Base-by-base conservation (phyloP, 257 asterid genomes). In the Osmanthus fragrans region DNA sequence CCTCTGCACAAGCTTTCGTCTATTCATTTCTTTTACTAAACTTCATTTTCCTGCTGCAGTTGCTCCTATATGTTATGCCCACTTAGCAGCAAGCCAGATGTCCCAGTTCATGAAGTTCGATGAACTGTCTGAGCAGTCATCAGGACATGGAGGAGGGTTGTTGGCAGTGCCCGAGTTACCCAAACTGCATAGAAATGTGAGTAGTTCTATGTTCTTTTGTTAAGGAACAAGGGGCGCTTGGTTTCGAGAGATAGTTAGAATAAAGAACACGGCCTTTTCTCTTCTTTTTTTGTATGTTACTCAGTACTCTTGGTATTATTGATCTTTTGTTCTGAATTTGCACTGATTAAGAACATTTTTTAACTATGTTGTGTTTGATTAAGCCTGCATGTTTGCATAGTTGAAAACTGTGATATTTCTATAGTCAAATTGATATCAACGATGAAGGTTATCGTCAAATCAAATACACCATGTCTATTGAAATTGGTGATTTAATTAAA, bases 61-160 rank as follows among this genome's bases (percentile, higher is more conserved):
- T 77, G 97, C 97, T 77, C 97, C 97, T 0, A 74, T 92, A 12
- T 89, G 92, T 39, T 92, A 92, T 27, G 97, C 97, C 0, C 97
- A 92, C 77, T 80, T 92, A 51, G 96, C 96, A 0, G 97, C 96
- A 0, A 80, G 90, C 7, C 97, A 92, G 71, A 36, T 87, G 85
- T 77, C 86, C 0, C 94, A 89, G 80, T 92, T 90, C 76, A 76
- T 90, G 4, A 92, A 88, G 85, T 86, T 92, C 5, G 97, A 92
- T 2, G 96, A 90, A 3, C 18, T 78, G 3, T 88, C 94, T 0
- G 96, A 90, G 33, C 78, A 75, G 0, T 81, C 97, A 1, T 88
- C 94, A 0, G 85, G 87, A 73, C 87, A 86, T 65, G 86, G 87
- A 25, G 90, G 87, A 30, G 90, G 90, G 19, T 25, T 84, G 63